These are phyloP conservation scores for Lactuca saligna DNA, from an alignment of 129 eudicot genomes.

Conservation along the genomic window DNA sequence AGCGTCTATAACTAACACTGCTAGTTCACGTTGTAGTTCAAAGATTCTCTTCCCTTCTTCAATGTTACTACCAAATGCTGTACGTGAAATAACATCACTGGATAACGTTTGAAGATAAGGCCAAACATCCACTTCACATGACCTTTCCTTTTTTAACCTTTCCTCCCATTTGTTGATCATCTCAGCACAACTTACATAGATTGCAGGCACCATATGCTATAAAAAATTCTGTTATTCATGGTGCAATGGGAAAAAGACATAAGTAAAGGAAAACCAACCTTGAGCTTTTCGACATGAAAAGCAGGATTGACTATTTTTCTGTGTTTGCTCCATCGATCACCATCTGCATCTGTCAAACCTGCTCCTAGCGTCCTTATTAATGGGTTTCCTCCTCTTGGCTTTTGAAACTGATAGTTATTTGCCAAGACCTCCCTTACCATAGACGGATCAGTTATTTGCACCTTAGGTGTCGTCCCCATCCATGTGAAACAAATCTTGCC, in stretches of 20 bases:
- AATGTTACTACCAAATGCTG: background rate
- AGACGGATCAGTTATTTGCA: slow-evolving; percentile 25
- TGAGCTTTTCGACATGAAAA: slow-evolving; percentile 34
- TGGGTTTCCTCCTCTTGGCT: slow-evolving; percentile 21
- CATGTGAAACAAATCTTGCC: slow-evolving; percentile 32
- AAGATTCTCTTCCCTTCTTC: background rate
- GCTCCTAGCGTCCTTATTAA: slow-evolving; percentile 14
- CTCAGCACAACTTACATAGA: slow-evolving; percentile 11
- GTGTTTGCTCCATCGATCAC: slow-evolving; percentile 32
- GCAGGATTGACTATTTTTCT: slow-evolving; percentile 37
- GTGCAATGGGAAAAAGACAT: background rate
- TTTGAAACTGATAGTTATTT: slow-evolving; percentile 22
- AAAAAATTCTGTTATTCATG: background rate
- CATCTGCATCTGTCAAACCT: slow-evolving; percentile 6
- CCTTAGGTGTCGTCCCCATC: slow-evolving; percentile 25
- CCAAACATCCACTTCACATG: no score
- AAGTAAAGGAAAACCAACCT: slow-evolving; percentile 16
- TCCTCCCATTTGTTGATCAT: background rate
- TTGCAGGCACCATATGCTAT: slow-evolving; percentile 23
- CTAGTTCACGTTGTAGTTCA: background rate
- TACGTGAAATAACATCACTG: background rate
- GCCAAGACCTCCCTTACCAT: slow-evolving; percentile 21
- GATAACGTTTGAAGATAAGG: background rate
- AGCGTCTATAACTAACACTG: background rate
- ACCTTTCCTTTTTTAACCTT: no score